Evolutionary conservation across 208 protist genomes (phyloP), one percentile per base, ranked within the genome.

Genomic region (Phytomonas francai): DNA sequence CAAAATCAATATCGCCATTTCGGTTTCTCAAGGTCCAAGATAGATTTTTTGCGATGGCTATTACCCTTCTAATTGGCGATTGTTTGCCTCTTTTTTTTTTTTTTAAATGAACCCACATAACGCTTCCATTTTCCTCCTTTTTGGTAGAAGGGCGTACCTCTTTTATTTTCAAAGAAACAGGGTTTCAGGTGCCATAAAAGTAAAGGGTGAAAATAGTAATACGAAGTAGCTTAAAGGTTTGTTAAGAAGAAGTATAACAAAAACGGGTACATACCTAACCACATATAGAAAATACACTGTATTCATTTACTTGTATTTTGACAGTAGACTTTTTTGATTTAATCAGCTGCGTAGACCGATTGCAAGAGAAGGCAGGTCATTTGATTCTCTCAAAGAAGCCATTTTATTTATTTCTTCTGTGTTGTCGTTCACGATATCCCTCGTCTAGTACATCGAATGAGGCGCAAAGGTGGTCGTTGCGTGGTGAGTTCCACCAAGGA

Each of bases 381-480:
- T 49, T 49, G n/a, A n/a, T n/a, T 12, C 2, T 49, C 14, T 12
- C 12, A 49, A 19, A 49, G 9, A 49, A 19, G 39, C 4, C 6
- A 19, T 19, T 49, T 1, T 19, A 49, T 19, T 19, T 19, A 9
- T 22, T 9, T 49, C 14, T 49, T 49, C 3, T 6, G 6, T 49
- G 39, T 9, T 19, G 6, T 19, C 2, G 39, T 49, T 49, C 39
- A 49, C 39, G 39, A 3, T 49, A 49, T 49, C 39, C 39, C 16
- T 49, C 39, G 4, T 49, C 4, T 19, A 49, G 39, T 22, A 49
- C 39, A 25, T 22, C 22, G 2, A 1, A 83, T 83, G 78, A 71
- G 71, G 33, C 73, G 78, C 31, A 75, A 76, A 60, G 72, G 78
- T 12, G 78, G 68, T 4, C 79, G 71, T 76, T n/a, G n/a, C n/a